Conservation (phyloP, 2,329 filamentous ascomycete species). For the Helicocarpus griseus region DNA sequence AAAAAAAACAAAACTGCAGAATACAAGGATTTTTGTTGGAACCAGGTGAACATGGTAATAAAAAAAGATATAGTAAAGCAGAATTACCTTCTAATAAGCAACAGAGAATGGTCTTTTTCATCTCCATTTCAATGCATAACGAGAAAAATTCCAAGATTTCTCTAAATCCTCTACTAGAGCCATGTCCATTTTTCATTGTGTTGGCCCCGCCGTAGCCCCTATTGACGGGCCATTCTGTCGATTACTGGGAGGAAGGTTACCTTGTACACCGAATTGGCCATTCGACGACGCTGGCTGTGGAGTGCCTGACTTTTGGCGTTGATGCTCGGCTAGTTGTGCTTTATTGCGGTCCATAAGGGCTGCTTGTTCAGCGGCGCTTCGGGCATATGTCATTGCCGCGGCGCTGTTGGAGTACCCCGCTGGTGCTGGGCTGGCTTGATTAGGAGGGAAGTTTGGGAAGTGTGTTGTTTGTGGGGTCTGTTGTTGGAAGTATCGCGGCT, state of each 20-base stretch:
- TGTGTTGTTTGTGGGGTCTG: constrained; percentile 20
- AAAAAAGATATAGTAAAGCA: not conserved
- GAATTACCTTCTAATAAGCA: not conserved
- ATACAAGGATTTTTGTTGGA: not conserved
- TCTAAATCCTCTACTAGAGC: not conserved
- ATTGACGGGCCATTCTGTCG: constrained; percentile 1
- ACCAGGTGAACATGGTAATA: not conserved
- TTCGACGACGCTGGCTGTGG: constrained; percentile 19
- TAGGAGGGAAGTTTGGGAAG: constrained; percentile 22
- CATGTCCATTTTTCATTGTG: not conserved
- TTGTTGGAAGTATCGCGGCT: constrained; percentile 24
- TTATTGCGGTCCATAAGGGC: constrained; percentile 30
- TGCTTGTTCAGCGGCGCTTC: constrained; percentile 32
- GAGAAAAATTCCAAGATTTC: not conserved
- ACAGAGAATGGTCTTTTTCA: not conserved
- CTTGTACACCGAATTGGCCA: constrained; percentile 5
- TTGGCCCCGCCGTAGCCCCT: not conserved
- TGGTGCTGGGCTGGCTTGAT: constrained; percentile 22
- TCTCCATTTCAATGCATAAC: not conserved
- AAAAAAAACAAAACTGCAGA: constrained; percentile 1
- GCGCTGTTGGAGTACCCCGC: constrained; percentile 26
- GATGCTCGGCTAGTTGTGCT: constrained; percentile 26
- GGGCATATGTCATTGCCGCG: constrained; percentile 26
- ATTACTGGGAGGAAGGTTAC: constrained; percentile 1
- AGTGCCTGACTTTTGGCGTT: constrained; percentile 24